Conservation (phyloP, 441 rosid species). For the Sinapis alba region DNA sequence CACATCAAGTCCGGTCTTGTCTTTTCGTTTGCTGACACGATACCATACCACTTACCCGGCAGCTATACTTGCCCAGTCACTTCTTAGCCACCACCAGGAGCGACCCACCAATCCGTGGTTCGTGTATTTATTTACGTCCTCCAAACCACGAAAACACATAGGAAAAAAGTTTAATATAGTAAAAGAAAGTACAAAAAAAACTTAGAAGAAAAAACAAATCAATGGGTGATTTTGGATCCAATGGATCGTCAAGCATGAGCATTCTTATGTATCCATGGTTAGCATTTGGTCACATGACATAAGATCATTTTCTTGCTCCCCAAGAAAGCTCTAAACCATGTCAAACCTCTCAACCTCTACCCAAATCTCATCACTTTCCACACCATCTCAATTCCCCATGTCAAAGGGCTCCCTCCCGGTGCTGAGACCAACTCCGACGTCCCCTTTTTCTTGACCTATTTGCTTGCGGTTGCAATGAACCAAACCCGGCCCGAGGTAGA, state of each 20-base stretch:
- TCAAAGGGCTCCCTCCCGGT: slow-evolving; percentile 63
- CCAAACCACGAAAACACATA: neutral
- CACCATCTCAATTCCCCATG: slow-evolving; percentile 52
- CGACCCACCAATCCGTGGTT: slow-evolving; percentile 22
- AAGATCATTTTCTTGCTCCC: slow-evolving; percentile 52
- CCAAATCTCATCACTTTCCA: slow-evolving; percentile 51
- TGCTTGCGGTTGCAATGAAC: slow-evolving; percentile 59
- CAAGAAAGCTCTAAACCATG: slow-evolving; percentile 43
- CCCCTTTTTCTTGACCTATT: slow-evolving; percentile 41
- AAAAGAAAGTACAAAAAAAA: neutral
- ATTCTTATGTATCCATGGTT: slow-evolving; percentile 69
- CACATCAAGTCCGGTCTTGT: neutral
- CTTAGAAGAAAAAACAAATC: neutral
- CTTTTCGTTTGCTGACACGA: neutral
- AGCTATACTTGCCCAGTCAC: slow-evolving; percentile 16
- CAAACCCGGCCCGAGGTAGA: slow-evolving; percentile 53
- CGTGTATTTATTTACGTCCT: neutral
- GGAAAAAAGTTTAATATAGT: neutral
- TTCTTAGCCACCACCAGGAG: neutral
- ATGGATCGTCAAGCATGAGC: slow-evolving; percentile 31
- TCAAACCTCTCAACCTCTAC: slow-evolving; percentile 48
- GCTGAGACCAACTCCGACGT: slow-evolving; percentile 69
- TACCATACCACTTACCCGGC: slow-evolving; percentile 27
- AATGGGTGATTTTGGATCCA: slow-evolving; percentile 33
- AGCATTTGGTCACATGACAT: slow-evolving; percentile 66